A percentile compares a stretch with the other conserved stretches of the same genome.
phyloP scores from a whole-genome alignment of 441 rosid species.

The Jatropha podagrica region DNA sequence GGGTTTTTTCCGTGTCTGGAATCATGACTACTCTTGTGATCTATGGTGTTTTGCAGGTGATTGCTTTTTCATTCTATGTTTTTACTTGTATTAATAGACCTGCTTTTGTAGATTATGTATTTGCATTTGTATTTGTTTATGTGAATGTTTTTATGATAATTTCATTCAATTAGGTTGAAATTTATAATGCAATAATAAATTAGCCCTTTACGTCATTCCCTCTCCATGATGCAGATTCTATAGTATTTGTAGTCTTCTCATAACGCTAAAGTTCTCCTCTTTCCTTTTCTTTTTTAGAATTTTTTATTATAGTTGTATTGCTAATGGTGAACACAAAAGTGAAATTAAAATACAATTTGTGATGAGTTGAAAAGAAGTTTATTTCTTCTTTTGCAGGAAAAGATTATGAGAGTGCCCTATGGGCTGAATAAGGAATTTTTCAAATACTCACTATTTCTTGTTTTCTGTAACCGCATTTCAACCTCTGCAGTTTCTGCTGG shows the following conservation, averaged over 20 bases:
- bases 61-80: not conserved
- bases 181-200: not conserved
- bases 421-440: conserved; percentile 71
- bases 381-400: conserved; percentile 48
- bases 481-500: conserved; percentile 84
- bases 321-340: not conserved
- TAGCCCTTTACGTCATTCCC: no score
- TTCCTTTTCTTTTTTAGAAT: not conserved
- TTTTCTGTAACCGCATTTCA: conserved; percentile 82
- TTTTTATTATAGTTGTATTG: not conserved
- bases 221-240: no score
- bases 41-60: conserved; percentile 86
- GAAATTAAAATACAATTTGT: not conserved
- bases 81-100: not conserved
- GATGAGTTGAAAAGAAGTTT: not conserved
- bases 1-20: conserved; percentile 70
- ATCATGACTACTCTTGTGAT: conserved; percentile 92
- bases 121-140: not conserved
- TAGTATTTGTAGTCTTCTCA: no score
- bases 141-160: not conserved
- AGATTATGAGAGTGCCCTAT: conserved; percentile 88
- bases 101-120: not conserved
- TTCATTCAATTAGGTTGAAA: not conserved
- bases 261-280: no score
- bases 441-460: conserved; percentile 76